Conservation (phyloP, 2,329 filamentous ascomycete species). For the Claviceps sp. region DNA sequence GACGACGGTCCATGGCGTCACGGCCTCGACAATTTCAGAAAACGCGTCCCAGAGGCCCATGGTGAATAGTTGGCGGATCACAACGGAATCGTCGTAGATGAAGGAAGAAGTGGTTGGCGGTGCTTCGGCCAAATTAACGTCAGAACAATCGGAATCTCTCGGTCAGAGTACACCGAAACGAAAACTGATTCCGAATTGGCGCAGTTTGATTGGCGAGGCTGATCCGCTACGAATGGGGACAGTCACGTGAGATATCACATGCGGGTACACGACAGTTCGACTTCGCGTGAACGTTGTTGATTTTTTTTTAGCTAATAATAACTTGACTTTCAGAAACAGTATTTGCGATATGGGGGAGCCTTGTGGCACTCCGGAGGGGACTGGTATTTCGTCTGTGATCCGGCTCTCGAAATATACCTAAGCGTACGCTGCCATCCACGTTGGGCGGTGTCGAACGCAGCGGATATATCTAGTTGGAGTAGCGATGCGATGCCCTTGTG, state of each 20-base stretch:
- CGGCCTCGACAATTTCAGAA: slow-evolving; percentile 50
- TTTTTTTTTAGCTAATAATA: too few relatives aligned
- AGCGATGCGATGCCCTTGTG: too few relatives aligned
- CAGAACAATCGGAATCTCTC: slow-evolving; percentile 26
- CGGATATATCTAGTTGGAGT: too few relatives aligned
- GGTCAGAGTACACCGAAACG: slow-evolving; percentile 24
- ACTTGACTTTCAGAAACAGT: too few relatives aligned
- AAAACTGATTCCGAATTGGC: slow-evolving; percentile 37
- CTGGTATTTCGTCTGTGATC: too few relatives aligned
- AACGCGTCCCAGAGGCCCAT: slow-evolving; percentile 58
- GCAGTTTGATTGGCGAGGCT: slow-evolving; percentile 30
- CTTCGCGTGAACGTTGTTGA: neutral
- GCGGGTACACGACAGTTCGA: neutral
- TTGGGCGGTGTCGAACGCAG: too few relatives aligned
- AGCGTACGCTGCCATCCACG: too few relatives aligned
- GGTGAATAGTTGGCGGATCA: slow-evolving; percentile 26
- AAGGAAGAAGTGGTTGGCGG: slow-evolving; percentile 15
- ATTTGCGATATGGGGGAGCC: too few relatives aligned
- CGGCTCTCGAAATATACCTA: too few relatives aligned
- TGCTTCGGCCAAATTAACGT: slow-evolving; percentile 20
- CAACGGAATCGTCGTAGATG: slow-evolving; percentile 24
- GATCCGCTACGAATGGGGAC: neutral
- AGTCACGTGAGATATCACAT: slow-evolving; percentile 13
- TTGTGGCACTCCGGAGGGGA: too few relatives aligned
- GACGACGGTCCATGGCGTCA: slow-evolving; percentile 49